Evolutionary conservation across 371 early-diverging fungal species (phyloP).

Genomic region (Rhizopus microsporus): DNA sequence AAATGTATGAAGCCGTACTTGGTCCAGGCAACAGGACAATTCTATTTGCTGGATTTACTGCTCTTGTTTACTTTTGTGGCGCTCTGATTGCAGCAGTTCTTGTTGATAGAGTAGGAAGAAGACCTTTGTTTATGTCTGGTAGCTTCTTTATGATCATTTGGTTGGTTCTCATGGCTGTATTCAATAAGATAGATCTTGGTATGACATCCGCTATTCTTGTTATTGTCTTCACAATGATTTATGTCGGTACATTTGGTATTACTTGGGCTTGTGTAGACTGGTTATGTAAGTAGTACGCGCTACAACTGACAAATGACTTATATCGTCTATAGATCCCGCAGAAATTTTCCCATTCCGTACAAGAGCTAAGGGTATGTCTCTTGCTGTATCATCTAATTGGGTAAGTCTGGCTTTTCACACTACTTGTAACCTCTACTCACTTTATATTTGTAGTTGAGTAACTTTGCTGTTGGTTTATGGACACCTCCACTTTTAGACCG

Average conservation of each 20-base stretch:
- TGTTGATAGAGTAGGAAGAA: constrained; percentile 42
- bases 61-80: constrained; percentile 37
- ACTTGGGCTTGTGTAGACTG: constrained; percentile 47
- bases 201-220: constrained; percentile 43
- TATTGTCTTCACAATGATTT: constrained; percentile 37
- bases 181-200: constrained; percentile 37
- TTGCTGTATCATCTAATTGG: constrained; percentile 67
- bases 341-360: constrained; percentile 59
- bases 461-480: constrained; percentile 44
- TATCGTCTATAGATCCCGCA: constrained; percentile 51
- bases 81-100: constrained; percentile 33
- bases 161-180: constrained; percentile 40
- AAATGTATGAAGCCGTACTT: constrained; percentile 62
- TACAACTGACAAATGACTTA: not conserved
- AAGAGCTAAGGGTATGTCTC: constrained; percentile 41
- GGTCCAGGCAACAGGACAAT: constrained; percentile 33
- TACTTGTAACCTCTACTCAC: not conserved
- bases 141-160: constrained; percentile 35
- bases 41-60: constrained; percentile 45
- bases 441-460: constrained; percentile 24
- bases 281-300: constrained; percentile 28
- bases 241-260: constrained; percentile 36
- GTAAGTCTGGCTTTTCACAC: constrained; percentile 14
- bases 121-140: constrained; percentile 43
- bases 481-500: constrained; percentile 35